phyloP scores from a whole-genome alignment of 768 basidiomycete species.

The Amanita phalloides region DNA sequence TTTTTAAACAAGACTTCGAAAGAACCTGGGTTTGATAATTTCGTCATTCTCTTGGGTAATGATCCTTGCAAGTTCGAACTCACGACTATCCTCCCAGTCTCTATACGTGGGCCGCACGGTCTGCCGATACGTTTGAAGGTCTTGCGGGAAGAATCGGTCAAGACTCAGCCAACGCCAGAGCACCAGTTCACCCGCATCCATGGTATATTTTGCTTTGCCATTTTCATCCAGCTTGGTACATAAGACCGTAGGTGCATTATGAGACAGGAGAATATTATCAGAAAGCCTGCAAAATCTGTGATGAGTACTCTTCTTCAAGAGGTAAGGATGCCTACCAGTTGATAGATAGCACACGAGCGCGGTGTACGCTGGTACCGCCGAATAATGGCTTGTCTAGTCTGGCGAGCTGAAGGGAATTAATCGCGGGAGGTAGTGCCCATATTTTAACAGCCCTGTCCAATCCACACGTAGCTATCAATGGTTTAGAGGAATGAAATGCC shows the following conservation, averaged over 20 bases:
- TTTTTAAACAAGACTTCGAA: constrained; percentile 50
- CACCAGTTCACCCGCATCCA: constrained; percentile 39
- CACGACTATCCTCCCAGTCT: constrained; percentile 71
- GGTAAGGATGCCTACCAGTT: constrained; percentile 34
- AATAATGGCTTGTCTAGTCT: constrained; percentile 74
- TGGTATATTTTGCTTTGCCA: constrained; percentile 16
- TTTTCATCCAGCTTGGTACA: constrained; percentile 13
- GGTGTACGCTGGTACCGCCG: constrained; percentile 55
- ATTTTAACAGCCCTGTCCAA: constrained; percentile 70
- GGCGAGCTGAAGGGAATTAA: constrained; percentile 21
- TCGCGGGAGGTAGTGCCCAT: constrained; percentile 42
- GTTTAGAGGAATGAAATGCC: constrained; percentile 59
- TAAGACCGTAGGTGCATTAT: constrained; percentile 44
- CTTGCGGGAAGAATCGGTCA: constrained; percentile 51
- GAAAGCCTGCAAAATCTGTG: constrained; percentile 33
- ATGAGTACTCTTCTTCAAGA: background rate
- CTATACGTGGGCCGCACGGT: background rate
- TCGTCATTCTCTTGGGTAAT: background rate
- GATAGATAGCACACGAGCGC: constrained; percentile 51
- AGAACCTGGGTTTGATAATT: constrained; percentile 33
- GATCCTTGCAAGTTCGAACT: constrained; percentile 12
- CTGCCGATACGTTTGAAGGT: background rate
- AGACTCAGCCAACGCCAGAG: constrained; percentile 65
- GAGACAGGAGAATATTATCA: constrained; percentile 41
- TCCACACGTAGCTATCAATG: constrained; percentile 69